Base-by-base conservation (phyloP, 2,329 filamentous ascomycete genomes). In the Trichoderma koningii region DNA sequence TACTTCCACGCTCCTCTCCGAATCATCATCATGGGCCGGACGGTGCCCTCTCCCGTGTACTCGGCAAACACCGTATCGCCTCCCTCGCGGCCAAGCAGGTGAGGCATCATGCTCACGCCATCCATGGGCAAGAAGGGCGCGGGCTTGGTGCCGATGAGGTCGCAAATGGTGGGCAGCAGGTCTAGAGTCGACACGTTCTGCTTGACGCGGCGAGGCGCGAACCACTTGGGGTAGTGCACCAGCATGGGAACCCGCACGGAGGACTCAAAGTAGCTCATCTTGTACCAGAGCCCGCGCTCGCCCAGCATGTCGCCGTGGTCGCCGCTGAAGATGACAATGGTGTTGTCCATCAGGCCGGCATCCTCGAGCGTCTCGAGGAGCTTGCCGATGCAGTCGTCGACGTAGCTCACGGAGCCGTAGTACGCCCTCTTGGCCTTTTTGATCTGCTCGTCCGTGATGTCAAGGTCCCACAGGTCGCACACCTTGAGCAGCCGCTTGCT, bases 301-400 rank as follows among this genome's bases (percentile, higher is more conserved):
- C 93, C 93, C 7, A 97, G 85, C 93, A 97, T 97, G 77, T 97
- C 93, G 64, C 93, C 93, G 73, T 97, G 93, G 75, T 97, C 93
- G 51, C 93, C 93, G 66, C 90, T 93, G 79, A 97, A 97, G 69
- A 97, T 88, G 71, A 97, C 83, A 71, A 97, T 93, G 14, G 93
- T 97, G 77, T 97, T 87, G 41, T 96, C 87, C 66, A 89, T 89
- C 51, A 97, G 82, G 7, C 88, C 86, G 73, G 92, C 94, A 66
- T 92, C 85, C 75, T 93, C 89, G 19, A 97, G 81, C 0, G 91
- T 89, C 67, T 87, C 82, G 26, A 97, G 81, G 41, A 97, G 84
- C 74, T 90, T 90, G 65, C 93, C 93, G 69, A 97, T 89, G 78
- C 93, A 93, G 77, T 96, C 91, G 74, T 97, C 93, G 23, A 97